A percentile compares a stretch with the other conserved stretches of the same genome.
Conservation (phyloP, 257 asterid genomes). For the Salvia rosmarinus region DNA sequence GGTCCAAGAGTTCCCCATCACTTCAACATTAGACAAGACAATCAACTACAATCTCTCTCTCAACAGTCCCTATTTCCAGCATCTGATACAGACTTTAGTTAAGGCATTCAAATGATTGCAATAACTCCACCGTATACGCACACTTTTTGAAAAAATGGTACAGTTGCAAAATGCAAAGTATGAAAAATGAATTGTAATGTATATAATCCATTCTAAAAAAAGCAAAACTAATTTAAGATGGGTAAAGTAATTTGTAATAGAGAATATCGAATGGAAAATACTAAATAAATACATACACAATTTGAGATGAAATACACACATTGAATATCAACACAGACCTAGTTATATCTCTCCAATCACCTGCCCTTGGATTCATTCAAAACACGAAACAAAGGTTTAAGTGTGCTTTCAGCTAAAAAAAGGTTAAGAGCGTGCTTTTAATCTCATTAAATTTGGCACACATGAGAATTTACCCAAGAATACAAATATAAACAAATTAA, state of each 20-base stretch:
- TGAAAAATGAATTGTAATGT: neutral
- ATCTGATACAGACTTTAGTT: no score
- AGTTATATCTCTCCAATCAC: neutral
- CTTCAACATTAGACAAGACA: neutral
- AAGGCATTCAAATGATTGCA: neutral
- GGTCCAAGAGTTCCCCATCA: constrained; percentile 19
- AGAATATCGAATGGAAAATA: neutral
- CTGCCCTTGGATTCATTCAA: constrained; percentile 3
- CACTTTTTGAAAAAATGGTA: neutral
- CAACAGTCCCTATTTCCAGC: no score
- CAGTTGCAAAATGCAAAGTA: neutral
- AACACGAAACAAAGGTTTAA: neutral
- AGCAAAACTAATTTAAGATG: no score
- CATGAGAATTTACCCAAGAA: constrained; percentile 1
- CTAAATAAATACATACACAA: neutral
- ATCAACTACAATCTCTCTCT: neutral
- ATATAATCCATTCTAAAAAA: neutral
- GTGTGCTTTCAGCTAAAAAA: neutral
- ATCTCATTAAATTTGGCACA: no score
- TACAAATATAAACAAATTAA: neutral
- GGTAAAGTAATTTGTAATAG: neutral
- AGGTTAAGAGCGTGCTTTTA: neutral
- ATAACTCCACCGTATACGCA: neutral
- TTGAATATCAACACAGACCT: neutral
- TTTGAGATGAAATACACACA: neutral